Evolutionary conservation across 257 asterid genomes (phyloP).

Genomic region (Solanum peruvianum): DNA sequence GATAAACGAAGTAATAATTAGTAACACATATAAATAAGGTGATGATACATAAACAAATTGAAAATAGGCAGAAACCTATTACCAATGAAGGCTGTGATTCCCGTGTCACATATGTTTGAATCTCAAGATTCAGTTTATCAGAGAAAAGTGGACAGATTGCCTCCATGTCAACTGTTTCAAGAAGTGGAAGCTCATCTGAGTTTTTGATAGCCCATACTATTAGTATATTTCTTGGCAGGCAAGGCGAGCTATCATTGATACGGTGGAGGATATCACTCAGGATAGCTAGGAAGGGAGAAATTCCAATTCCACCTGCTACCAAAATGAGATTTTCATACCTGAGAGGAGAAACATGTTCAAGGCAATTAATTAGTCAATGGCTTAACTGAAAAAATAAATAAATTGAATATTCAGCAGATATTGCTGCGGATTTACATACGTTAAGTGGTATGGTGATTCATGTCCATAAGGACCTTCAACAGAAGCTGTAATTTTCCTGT

Average conservation of each 20-base stretch:
- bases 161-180: constrained; percentile 51
- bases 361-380: not conserved
- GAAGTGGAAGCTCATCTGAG: constrained; percentile 71
- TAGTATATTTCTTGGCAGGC: constrained; percentile 49
- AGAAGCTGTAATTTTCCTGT: constrained; percentile 34
- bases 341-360: not conserved
- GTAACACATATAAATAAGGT: not conserved
- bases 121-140: constrained; percentile 43
- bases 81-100: constrained; percentile 74
- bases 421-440: constrained; percentile 15
- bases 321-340: constrained; percentile 78
- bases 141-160: constrained; percentile 48
- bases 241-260: constrained; percentile 38
- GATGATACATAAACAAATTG: not conserved
- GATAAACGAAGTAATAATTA: not conserved
- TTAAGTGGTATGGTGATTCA: constrained; percentile 68
- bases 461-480: constrained; percentile 94
- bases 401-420: not conserved
- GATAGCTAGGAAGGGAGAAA: constrained; percentile 78
- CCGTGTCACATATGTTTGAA: constrained; percentile 72
- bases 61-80: not conserved
- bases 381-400: not conserved
- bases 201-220: constrained; percentile 74
- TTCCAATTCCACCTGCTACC: constrained; percentile 92
- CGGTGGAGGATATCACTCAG: constrained; percentile 70